Evolutionary conservation across 1,284 basidiomycete genomes (phyloP), one percentile per base, ranked within the genome.

Genomic region (Boletus semigastroideus): DNA sequence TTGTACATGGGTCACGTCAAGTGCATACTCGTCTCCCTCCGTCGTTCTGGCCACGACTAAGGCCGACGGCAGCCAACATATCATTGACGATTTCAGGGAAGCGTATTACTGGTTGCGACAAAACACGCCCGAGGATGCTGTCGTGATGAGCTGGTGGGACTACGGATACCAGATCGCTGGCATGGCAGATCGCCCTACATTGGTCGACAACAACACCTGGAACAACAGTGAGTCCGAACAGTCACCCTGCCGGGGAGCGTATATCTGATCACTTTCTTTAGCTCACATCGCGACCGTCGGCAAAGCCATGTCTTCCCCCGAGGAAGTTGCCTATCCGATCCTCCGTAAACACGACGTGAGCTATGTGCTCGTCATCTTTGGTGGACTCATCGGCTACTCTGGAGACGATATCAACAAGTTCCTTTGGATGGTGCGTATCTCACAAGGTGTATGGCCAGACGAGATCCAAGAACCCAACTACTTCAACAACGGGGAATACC

Each of bases 341-440:
- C 79, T 99, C 53, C 84, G 92, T 58, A 90, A 97, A 73, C 97
- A 99, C 71, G 97, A 99, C 66, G 97, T 99, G 49, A 93, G 96
- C 70, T 99, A 99, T 67, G 87, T 99, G 42, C 86, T 99, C 49
- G 81, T 99, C 74, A 98, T 99, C 73, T 99, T 98, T 70, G 96
- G 97, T 46, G 96, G 94, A 33, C 78, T 99, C 41, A 78, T 99
- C 50, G 97, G 96, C 16, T 99, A 98, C 74, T 95, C 92, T 20
- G 97, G 97, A 14, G 97, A 99, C 72, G 97, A 99, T 70, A 93
- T 99, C 76, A 99, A 99, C 85, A 99, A 99, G 76, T 99, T 97
- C 82, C 75, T 99, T 52, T 97, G 93, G 93, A 96, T 96, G 94
- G 90, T 98, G 56, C 86, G 97, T 53, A 98, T 98, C 65, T 90